These are phyloP conservation scores for Globisporangium cylindrosporum DNA, from an alignment of 352 stramenopile species.

Conservation along the genomic window DNA sequence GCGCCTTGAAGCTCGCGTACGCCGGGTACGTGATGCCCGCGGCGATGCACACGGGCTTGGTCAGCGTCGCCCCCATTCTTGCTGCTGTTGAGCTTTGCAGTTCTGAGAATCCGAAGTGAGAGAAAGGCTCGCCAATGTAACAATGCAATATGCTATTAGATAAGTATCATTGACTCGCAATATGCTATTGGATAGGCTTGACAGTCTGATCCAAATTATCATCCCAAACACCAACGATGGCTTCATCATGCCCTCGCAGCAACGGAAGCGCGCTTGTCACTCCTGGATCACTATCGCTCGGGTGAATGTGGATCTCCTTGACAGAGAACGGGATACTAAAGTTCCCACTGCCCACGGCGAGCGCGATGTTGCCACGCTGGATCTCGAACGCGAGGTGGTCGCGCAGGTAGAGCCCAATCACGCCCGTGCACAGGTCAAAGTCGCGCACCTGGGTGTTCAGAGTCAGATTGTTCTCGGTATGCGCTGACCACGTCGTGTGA, in stretches of 20 bases:
- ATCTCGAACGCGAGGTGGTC: slow-evolving; percentile 71
- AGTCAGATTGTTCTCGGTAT: slow-evolving; percentile 66
- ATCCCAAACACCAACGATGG: neutral
- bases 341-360: slow-evolving; percentile 60
- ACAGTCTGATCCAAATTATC: neutral
- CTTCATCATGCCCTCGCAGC: neutral
- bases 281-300: slow-evolving; percentile 11
- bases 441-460: slow-evolving; percentile 48
- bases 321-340: slow-evolving; percentile 74
- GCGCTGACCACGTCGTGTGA: slow-evolving; percentile 51
- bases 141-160: slow-evolving; percentile 1
- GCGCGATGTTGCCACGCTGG: slow-evolving; percentile 46
- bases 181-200: slow-evolving; percentile 4
- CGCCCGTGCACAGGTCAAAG: slow-evolving; percentile 60
- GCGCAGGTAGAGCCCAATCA: slow-evolving; percentile 64
- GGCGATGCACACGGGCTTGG: slow-evolving; percentile 49
- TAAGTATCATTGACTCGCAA: neutral
- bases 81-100: neutral
- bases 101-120: slow-evolving; percentile 9
- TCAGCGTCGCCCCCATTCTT: slow-evolving; percentile 51
- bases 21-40: slow-evolving; percentile 59
- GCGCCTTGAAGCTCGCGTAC: slow-evolving; percentile 76
- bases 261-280: neutral
- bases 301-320: slow-evolving; percentile 63
- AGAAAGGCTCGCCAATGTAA: neutral